phyloP scores from a whole-genome alignment of 441 rosid genomes.

The Brassica hybrid region DNA sequence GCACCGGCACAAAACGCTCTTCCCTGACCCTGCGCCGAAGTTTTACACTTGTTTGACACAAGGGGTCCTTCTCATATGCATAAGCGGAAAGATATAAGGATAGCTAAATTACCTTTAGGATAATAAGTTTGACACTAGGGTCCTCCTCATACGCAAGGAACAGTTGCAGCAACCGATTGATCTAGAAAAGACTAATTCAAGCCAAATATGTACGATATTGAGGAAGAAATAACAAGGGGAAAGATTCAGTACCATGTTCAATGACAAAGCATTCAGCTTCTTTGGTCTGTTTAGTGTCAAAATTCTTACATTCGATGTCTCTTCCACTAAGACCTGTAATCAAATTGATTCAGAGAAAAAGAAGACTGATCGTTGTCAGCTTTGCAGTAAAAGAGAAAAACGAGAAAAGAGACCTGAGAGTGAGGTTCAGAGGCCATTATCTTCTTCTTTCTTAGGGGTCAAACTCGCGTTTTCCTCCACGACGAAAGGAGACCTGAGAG shows the following conservation, averaged over 20 bases:
- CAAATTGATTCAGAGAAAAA: conserved; percentile 14
- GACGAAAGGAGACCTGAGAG: too few relatives aligned
- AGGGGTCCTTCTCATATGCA: background rate
- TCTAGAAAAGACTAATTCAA: too few relatives aligned
- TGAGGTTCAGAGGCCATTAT: background rate
- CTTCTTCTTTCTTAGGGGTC: too few relatives aligned
- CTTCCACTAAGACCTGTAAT: conserved; percentile 41
- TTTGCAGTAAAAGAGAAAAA: background rate
- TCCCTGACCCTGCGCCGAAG: background rate
- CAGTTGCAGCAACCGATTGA: background rate
- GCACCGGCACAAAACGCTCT: background rate
- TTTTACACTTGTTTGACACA: too few relatives aligned
- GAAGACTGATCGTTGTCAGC: background rate
- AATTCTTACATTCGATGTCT: too few relatives aligned
- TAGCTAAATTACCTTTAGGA: background rate
- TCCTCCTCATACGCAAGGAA: background rate
- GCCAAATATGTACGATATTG: background rate
- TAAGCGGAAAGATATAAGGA: background rate
- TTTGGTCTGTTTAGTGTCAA: too few relatives aligned
- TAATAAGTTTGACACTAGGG: background rate
- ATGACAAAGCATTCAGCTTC: too few relatives aligned
- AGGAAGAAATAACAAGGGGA: background rate
- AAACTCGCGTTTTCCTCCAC: too few relatives aligned
- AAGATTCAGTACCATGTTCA: background rate
- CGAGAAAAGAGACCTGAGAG: conserved; percentile 11